These are phyloP conservation scores for Nakazawaea ishiwadae DNA, from an alignment of 805 yeast species.

Conservation along the genomic window DNA sequence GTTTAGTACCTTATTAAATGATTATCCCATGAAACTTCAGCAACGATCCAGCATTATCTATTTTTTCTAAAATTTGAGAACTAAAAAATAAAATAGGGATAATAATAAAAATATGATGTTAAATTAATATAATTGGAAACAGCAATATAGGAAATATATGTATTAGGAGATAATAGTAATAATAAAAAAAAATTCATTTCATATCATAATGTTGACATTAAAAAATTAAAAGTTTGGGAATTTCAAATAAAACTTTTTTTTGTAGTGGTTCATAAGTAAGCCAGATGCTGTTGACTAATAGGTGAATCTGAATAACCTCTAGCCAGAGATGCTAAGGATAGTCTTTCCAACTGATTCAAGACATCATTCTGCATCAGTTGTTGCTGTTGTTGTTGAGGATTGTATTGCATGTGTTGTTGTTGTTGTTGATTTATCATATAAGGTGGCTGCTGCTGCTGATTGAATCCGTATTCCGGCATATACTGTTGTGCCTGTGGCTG, in stretches of 20 bases:
- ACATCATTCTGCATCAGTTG: conserved; percentile 16
- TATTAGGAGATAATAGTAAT: no score
- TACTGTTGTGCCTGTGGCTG: conserved; percentile 2
- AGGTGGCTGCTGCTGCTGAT: conserved; percentile 1
- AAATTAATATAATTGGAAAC: no score
- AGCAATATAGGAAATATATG: no score
- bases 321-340: conserved; percentile 41
- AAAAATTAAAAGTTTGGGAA: no score
- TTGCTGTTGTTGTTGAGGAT: conserved; percentile 3
- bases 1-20: no score
- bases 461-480: not conserved
- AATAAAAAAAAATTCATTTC: no score
- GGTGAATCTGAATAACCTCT: conserved; percentile 32
- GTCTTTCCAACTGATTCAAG: conserved; percentile 42
- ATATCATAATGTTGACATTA: no score
- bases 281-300: conserved; percentile 1
- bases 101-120: no score
- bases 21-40: no score
- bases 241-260: not conserved
- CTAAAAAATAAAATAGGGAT: no score
- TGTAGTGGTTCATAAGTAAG: not conserved
- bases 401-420: not conserved
- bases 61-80: no score
- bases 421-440: not conserved
- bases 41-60: no score